Evolutionary conservation across 1,284 basidiomycete genomes (phyloP).

Genomic region (Naganishia liquefaciens): DNA sequence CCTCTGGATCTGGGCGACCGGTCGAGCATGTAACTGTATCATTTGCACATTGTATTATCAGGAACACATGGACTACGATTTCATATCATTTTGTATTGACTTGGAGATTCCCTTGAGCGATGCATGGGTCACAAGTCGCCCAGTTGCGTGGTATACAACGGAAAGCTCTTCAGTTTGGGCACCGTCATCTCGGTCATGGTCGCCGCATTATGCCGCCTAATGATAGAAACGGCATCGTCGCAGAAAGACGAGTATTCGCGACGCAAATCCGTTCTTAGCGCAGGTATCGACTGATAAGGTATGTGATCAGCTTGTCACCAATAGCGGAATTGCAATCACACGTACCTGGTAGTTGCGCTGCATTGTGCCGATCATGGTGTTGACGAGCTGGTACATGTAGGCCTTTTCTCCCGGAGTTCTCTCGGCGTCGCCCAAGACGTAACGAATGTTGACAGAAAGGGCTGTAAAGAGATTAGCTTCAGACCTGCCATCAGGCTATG

Average conservation of each 20-base stretch:
- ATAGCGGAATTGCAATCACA: not conserved
- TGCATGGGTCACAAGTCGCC: not conserved
- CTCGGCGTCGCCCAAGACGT: conserved; percentile 35
- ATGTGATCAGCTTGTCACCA: not conserved
- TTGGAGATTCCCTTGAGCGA: not conserved
- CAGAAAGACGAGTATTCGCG: conserved; percentile 30
- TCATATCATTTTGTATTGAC: not conserved
- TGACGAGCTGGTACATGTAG: conserved; percentile 48
- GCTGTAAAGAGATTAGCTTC: conserved; percentile 15
- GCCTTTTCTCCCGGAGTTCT: conserved; percentile 41
- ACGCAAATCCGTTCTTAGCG: conserved; percentile 15
- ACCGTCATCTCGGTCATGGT: conserved; percentile 21
- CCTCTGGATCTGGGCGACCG: not conserved
- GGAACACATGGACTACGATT: conserved; percentile 3
- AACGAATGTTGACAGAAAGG: conserved; percentile 39
- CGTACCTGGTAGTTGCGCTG: conserved; percentile 42
- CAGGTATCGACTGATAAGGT: conserved; percentile 16
- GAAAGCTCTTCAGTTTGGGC: conserved; percentile 28
- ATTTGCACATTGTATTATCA: not conserved
- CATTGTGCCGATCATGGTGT: conserved; percentile 44
- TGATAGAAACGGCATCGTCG: conserved; percentile 8
- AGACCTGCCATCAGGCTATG: not conserved
- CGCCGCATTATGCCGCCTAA: conserved; percentile 18
- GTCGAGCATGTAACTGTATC: not conserved
- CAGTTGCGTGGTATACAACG: conserved; percentile 16